Evolutionary conservation across 129 eudicot genomes (phyloP).

Genomic region (Pulicaria dysenterica): DNA sequence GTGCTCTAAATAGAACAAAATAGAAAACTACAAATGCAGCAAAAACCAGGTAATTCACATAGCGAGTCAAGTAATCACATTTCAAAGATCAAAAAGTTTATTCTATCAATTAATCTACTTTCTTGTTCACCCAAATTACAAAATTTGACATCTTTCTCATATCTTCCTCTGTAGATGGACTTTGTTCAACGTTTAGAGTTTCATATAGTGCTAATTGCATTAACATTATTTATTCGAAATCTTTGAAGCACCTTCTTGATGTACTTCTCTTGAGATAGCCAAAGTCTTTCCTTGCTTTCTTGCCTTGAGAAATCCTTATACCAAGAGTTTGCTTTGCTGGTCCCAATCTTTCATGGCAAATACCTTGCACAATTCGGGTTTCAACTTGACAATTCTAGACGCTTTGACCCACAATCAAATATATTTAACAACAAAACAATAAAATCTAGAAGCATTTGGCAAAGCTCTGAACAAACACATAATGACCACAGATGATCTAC

Average conservation of each 20-base stretch:
- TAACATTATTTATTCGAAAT: background rate
- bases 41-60: slow-evolving; percentile 1
- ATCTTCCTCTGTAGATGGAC: slow-evolving; percentile 10
- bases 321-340: background rate
- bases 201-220: background rate
- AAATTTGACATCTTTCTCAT: background rate
- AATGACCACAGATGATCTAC: background rate
- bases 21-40: slow-evolving; percentile 2
- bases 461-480: slow-evolving; percentile 5
- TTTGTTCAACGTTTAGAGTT: background rate
- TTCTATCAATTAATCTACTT: background rate
- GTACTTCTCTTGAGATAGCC: slow-evolving; percentile 3
- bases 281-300: background rate
- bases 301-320: background rate
- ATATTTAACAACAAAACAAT: background rate
- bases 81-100: slow-evolving; percentile 17
- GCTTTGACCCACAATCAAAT: slow-evolving; percentile 1
- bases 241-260: background rate
- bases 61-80: background rate
- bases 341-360: background rate
- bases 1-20: background rate
- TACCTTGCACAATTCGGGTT: slow-evolving; percentile 7
- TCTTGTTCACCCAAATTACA: slow-evolving; percentile 12
- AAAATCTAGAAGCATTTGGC: background rate
- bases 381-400: background rate